Conservation (phyloP, 2,329 filamentous ascomycete species). For the Fusarium sulawesiense region DNA sequence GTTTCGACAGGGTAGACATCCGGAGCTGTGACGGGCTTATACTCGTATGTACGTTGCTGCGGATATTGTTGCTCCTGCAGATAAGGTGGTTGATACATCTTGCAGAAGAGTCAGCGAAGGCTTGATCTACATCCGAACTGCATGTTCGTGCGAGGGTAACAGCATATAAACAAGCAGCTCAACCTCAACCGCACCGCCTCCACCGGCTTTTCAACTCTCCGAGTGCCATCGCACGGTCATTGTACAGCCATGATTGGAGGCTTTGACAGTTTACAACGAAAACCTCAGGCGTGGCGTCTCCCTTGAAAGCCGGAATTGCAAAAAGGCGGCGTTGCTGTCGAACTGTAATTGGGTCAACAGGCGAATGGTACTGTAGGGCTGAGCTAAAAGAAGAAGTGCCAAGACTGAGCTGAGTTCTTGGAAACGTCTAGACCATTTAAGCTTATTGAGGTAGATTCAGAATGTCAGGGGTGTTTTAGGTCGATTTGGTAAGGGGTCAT, state of each 20-base stretch:
- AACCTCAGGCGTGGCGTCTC: conserved; percentile 17
- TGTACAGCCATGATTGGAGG: conserved; percentile 4
- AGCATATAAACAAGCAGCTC: conserved; percentile 7
- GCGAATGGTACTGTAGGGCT: conserved; percentile 22
- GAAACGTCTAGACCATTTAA: conserved; percentile 32
- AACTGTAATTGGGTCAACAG: conserved; percentile 17
- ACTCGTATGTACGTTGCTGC: conserved; percentile 17
- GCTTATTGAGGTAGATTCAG: conserved; percentile 6
- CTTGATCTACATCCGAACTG: not conserved
- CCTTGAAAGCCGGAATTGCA: not conserved
- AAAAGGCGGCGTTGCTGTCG: conserved; percentile 14
- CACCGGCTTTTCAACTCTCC: conserved; percentile 20
- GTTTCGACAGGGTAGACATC: conserved; percentile 9
- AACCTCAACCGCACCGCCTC: not conserved
- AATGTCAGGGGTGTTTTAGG: not conserved
- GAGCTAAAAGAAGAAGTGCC: conserved; percentile 18
- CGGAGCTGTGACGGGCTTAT: conserved; percentile 27
- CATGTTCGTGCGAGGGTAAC: not conserved
- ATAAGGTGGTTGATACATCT: conserved; percentile 31
- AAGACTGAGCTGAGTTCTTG: conserved; percentile 24
- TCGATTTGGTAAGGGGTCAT: not conserved
- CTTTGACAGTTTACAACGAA: not conserved
- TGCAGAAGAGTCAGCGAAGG: not conserved
- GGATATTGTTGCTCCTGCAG: conserved; percentile 1
- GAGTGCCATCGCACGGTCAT: conserved; percentile 5